A percentile compares a stretch with the other conserved stretches of the same genome.
Conservation (phyloP, 2,329 filamentous ascomycete genomes). For the Epichloe amarillans region DNA sequence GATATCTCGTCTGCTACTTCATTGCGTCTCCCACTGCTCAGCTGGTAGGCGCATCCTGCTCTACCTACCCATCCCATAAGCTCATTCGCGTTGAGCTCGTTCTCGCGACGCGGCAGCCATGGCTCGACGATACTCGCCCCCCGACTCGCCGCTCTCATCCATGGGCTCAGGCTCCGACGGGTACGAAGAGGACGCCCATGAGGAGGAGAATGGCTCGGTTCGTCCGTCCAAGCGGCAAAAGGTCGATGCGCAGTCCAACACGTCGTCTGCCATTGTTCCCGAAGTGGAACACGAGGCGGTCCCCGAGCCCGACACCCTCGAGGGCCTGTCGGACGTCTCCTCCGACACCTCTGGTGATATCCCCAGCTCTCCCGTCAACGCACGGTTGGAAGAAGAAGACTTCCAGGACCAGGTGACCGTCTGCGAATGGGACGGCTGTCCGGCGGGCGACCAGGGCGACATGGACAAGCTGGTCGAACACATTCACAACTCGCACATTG, state of each 20-base stretch:
- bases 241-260: constrained; percentile 29
- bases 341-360: constrained; percentile 83
- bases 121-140: constrained; percentile 24
- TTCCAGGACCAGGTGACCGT: constrained; percentile 64
- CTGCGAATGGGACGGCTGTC: constrained; percentile 68
- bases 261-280: constrained; percentile 29
- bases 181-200: constrained; percentile 32
- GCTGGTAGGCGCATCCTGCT: not conserved
- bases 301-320: constrained; percentile 37
- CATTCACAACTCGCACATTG: constrained; percentile 88
- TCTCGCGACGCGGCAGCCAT: constrained; percentile 16
- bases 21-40: not conserved
- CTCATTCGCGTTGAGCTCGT: not conserved
- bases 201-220: constrained; percentile 25
- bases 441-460: constrained; percentile 56
- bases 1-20: not conserved
- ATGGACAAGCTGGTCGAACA: constrained; percentile 75
- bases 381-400: constrained; percentile 60
- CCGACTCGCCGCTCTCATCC: constrained; percentile 35
- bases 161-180: constrained; percentile 29
- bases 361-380: constrained; percentile 54
- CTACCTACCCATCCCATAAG: not conserved
- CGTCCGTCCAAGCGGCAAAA: constrained; percentile 36
- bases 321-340: constrained; percentile 60
- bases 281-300: constrained; percentile 32